Evolutionary conservation across 495 filamentous ascomycete genomes (phyloP).

Genomic region (Hypoxylon rickii): DNA sequence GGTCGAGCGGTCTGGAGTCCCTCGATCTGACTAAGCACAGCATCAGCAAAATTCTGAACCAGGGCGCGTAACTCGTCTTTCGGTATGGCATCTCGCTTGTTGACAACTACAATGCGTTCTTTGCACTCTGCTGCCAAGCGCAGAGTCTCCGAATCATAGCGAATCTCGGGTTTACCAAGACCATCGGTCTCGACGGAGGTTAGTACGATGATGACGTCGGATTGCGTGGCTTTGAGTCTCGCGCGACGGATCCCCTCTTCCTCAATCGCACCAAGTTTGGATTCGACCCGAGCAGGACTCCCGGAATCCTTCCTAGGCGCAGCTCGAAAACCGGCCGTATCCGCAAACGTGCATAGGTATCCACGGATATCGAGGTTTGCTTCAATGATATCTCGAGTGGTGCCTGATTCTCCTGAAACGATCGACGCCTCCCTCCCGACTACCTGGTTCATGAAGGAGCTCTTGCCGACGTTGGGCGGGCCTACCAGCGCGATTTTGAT

Average conservation of each 20-base stretch:
- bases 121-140: conserved; percentile 56
- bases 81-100: conserved; percentile 74
- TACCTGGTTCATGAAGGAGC: conserved; percentile 85
- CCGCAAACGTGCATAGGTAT: conserved; percentile 84
- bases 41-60: conserved; percentile 38
- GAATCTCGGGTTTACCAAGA: conserved; percentile 43
- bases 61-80: conserved; percentile 33
- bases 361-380: conserved; percentile 88
- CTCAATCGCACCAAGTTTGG: conserved; percentile 73
- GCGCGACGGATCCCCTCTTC: conserved; percentile 89
- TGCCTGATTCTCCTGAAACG: conserved; percentile 88
- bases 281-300: conserved; percentile 19
- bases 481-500: conserved; percentile 86
- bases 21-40: conserved; percentile 38
- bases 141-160: conserved; percentile 54
- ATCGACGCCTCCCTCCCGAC: conserved; percentile 95
- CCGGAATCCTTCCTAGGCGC: conserved; percentile 14
- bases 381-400: conserved; percentile 92
- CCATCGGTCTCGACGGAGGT: conserved; percentile 64
- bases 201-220: conserved; percentile 85
- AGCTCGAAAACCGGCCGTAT: conserved; percentile 83
- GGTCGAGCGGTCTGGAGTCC: conserved; percentile 33
- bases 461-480: conserved; percentile 94
- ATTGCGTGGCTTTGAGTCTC: conserved; percentile 75
- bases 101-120: conserved; percentile 72